Conservation (phyloP, 441 rosid genomes). For the Adansonia gregorii region DNA sequence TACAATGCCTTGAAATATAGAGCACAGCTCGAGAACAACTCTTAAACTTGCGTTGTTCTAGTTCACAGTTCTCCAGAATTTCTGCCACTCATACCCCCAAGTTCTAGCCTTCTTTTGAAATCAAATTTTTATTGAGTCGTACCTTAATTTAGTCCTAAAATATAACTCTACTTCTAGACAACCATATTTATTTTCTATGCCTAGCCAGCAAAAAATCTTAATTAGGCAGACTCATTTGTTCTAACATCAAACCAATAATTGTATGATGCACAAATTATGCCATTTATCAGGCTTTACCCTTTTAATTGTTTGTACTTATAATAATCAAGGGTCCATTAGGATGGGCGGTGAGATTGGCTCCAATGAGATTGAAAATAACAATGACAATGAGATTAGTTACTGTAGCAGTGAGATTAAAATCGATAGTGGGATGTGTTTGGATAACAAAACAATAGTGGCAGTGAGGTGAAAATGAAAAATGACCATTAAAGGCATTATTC, state of each 20-base stretch:
- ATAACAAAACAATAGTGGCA: background rate
- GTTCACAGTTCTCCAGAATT: background rate
- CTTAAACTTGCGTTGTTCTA: background rate
- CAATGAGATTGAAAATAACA: background rate
- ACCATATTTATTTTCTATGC: background rate
- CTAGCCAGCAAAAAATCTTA: background rate
- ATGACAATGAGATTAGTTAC: background rate
- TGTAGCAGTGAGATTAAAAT: background rate
- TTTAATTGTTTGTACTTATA: too few species aligned
- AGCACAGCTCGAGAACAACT: background rate
- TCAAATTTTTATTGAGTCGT: background rate
- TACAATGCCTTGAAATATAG: background rate
- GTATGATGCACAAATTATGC: background rate
- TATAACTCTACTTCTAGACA: background rate
- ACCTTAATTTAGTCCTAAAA: background rate
- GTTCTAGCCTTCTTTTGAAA: background rate
- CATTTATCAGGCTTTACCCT: background rate
- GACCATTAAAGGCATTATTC: background rate
- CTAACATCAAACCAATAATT: too few species aligned
- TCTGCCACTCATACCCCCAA: background rate
- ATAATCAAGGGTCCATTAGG: background rate
- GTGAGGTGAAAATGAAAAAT: background rate
- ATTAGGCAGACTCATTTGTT: background rate
- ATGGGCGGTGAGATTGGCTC: background rate
- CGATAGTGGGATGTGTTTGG: background rate